Percentiles rank a stretch among this genome's conserved stretches.
Evolutionary conservation across 1,284 basidiomycete species (phyloP).

Genomic region (Grifola frondosa): DNA sequence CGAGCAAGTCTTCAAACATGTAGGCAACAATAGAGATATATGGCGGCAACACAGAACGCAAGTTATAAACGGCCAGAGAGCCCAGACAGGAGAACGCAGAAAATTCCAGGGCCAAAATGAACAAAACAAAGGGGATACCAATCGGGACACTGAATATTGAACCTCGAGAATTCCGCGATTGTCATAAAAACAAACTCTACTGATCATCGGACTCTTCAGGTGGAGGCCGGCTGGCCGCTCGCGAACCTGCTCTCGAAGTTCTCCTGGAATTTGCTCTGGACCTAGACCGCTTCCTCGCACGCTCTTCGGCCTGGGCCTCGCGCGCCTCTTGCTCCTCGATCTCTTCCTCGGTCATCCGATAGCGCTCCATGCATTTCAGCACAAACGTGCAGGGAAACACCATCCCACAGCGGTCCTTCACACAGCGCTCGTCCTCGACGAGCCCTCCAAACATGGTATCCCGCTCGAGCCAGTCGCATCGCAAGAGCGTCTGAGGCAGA

Average conservation of each 20-base stretch:
- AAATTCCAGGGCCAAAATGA: too few species aligned
- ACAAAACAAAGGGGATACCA: too few species aligned
- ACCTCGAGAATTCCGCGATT: too few species aligned
- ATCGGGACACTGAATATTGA: too few species aligned
- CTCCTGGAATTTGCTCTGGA: conserved; percentile 23
- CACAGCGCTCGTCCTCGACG: conserved; percentile 42
- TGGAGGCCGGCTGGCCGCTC: conserved; percentile 6
- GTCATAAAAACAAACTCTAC: too few species aligned
- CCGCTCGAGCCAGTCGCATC: conserved; percentile 61
- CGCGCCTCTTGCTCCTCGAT: conserved; percentile 37
- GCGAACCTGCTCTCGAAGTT: conserved; percentile 19
- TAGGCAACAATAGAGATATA: too few species aligned
- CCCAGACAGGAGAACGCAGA: too few species aligned
- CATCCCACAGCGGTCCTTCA: conserved; percentile 45
- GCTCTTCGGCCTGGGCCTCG: conserved; percentile 23
- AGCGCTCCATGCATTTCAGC: conserved; percentile 49
- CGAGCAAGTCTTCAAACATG: too few species aligned
- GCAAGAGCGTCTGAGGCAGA: conserved; percentile 57
- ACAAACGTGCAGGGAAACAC: conserved; percentile 59
- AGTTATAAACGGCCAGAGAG: too few species aligned
- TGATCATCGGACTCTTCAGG: too few species aligned
- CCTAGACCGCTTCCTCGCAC: conserved; percentile 12
- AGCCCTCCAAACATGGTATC: conserved; percentile 64
- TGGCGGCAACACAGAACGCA: too few species aligned
- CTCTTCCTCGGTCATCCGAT: conserved; percentile 52